phyloP scores from a whole-genome alignment of 139 green algal genomes.

The Nannochloris sp. region DNA sequence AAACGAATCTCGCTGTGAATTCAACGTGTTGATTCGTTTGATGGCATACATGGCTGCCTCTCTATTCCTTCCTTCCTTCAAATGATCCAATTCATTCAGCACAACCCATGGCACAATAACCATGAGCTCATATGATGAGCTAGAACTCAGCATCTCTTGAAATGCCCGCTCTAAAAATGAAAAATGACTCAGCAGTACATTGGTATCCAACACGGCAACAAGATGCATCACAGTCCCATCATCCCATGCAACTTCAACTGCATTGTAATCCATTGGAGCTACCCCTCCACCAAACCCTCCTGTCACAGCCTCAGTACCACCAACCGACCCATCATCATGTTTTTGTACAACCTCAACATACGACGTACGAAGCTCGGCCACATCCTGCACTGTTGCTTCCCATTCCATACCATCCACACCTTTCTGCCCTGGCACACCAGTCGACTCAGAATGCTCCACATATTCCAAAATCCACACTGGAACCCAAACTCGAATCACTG shows the following conservation, averaged over 20 bases:
- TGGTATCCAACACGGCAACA: conserved; percentile 35
- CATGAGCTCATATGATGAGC: conserved; percentile 19
- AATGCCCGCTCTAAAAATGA: conserved; percentile 12
- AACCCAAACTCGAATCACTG: conserved; percentile 17
- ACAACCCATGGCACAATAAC: conserved; percentile 37
- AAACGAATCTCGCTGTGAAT: conserved; percentile 11
- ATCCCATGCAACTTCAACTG: background rate
- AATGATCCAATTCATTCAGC: conserved; percentile 35
- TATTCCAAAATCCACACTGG: conserved; percentile 22
- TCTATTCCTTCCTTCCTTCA: conserved; percentile 13
- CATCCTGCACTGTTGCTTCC: conserved; percentile 4
- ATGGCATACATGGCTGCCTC: conserved; percentile 11
- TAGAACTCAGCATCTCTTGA: background rate
- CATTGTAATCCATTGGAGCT: conserved; percentile 9
- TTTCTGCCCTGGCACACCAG: too few species aligned
- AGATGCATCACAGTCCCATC: conserved; percentile 14
- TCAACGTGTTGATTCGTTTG: conserved; percentile 11
- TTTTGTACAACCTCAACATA: background rate
- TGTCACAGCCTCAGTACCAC: background rate
- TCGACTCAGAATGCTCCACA: background rate
- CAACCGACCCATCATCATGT: background rate
- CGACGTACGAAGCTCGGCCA: background rate
- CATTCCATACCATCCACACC: background rate
- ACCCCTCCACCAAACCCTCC: too few species aligned
- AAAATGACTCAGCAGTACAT: conserved; percentile 29